Percentiles rank a stretch among this genome's conserved stretches.
Evolutionary conservation across 1,139 yeast genomes (phyloP).

Genomic region (Komagataea norvegica): DNA sequence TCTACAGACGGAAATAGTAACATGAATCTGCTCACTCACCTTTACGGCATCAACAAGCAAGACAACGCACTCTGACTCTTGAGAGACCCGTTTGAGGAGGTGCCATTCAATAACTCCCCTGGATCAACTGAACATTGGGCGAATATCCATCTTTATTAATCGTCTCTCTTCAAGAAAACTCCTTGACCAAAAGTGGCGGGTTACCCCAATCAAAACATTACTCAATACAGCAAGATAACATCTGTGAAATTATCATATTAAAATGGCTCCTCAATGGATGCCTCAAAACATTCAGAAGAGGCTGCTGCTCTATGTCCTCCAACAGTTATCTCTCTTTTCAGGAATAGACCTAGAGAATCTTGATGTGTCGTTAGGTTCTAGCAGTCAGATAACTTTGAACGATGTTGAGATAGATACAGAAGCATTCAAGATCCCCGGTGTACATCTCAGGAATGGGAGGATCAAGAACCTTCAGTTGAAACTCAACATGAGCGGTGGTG

Average conservation of each 20-base stretch:
- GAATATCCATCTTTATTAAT: too few species aligned
- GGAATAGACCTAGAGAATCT: slow-evolving; percentile 76
- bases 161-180: not conserved
- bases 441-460: slow-evolving; percentile 58
- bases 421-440: slow-evolving; percentile 64
- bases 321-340: slow-evolving; percentile 78
- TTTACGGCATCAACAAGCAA: too few species aligned
- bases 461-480: slow-evolving; percentile 49
- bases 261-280: slow-evolving; percentile 68
- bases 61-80: too few species aligned
- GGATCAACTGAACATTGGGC: too few species aligned
- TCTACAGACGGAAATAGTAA: too few species aligned
- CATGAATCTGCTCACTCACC: too few species aligned
- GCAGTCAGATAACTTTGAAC: slow-evolving; percentile 48
- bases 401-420: slow-evolving; percentile 73
- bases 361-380: slow-evolving; percentile 68
- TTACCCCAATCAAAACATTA: not conserved
- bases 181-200: slow-evolving; percentile 6
- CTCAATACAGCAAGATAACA: not conserved
- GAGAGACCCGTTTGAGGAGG: too few species aligned
- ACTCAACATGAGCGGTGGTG: slow-evolving; percentile 60
- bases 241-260: not conserved
- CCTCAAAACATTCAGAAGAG: slow-evolving; percentile 82
- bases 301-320: slow-evolving; percentile 70
- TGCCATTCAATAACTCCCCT: too few species aligned